These are phyloP conservation scores for Trematosphaeria pertusa DNA, from an alignment of 2,329 filamentous ascomycete genomes.

Conservation along the genomic window DNA sequence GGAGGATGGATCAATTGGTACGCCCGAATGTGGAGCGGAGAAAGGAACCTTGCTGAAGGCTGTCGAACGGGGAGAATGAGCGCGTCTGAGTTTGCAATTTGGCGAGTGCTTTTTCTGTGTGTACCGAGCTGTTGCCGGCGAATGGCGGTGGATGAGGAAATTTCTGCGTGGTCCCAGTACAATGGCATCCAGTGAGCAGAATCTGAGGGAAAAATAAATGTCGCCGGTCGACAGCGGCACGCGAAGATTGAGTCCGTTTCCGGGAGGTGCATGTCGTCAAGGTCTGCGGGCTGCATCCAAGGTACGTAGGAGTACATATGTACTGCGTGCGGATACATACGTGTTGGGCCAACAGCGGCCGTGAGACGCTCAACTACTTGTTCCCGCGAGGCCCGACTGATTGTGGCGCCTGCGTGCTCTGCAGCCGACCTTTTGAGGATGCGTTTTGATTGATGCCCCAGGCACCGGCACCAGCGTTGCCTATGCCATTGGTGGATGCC, in stretches of 20 bases:
- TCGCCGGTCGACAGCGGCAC: slow-evolving; percentile 19
- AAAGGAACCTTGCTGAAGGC: too few species aligned
- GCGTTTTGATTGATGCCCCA: slow-evolving; percentile 24
- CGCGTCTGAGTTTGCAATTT: slow-evolving; percentile 10
- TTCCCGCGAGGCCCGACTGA: slow-evolving; percentile 13
- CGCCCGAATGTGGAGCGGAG: too few species aligned
- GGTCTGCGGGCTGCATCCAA: slow-evolving; percentile 5
- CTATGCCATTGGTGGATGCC: slow-evolving; percentile 16
- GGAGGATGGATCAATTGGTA: slow-evolving; percentile 2
- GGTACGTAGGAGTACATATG: slow-evolving; percentile 20
- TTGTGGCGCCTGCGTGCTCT: slow-evolving; percentile 25
- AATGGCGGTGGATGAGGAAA: slow-evolving; percentile 15
- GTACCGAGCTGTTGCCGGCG: slow-evolving; percentile 24
- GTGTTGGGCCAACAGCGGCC: slow-evolving; percentile 9
- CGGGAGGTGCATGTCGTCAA: slow-evolving; percentile 13
- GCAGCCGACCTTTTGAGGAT: slow-evolving; percentile 27
- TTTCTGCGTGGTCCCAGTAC: slow-evolving; percentile 28
- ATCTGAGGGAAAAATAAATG: slow-evolving; percentile 19
- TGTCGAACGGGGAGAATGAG: too few species aligned
- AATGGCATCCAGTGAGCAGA: slow-evolving; percentile 29
- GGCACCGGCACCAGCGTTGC: slow-evolving; percentile 28
- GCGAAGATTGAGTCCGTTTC: slow-evolving; percentile 18
- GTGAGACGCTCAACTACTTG: background rate
- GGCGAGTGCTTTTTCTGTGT: slow-evolving; percentile 27
- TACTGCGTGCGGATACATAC: background rate